phyloP scores from a whole-genome alignment of 2,329 filamentous ascomycete genomes.

The Achaetomium macrosporum region DNA sequence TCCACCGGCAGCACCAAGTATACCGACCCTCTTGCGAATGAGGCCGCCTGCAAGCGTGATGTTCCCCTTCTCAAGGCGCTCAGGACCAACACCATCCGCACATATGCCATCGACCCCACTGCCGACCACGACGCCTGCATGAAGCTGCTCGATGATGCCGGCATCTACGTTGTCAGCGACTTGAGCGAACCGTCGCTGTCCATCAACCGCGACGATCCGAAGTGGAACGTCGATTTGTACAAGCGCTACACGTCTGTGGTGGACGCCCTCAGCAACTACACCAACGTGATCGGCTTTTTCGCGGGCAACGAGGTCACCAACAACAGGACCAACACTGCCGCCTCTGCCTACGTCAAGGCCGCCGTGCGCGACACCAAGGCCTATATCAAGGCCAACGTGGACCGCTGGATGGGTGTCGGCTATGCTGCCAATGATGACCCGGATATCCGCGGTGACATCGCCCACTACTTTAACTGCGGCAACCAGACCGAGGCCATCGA shows the following conservation, averaged over 20 bases:
- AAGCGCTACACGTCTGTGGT: conserved; percentile 77
- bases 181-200: conserved; percentile 74
- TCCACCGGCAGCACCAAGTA: conserved; percentile 52
- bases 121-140: conserved; percentile 79
- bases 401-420: conserved; percentile 79
- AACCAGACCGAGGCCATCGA: conserved; percentile 64
- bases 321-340: conserved; percentile 77
- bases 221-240: conserved; percentile 76
- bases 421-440: conserved; percentile 95
- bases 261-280: conserved; percentile 73
- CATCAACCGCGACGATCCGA: conserved; percentile 74
- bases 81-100: conserved; percentile 87
- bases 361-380: conserved; percentile 93
- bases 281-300: conserved; percentile 95
- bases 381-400: conserved; percentile 77
- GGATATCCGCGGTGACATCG: conserved; percentile 72
- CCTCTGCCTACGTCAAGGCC: conserved; percentile 94
- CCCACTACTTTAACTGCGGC: conserved; percentile 93
- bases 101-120: conserved; percentile 83
- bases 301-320: conserved; percentile 97
- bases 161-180: conserved; percentile 94
- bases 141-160: conserved; percentile 70
- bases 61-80: conserved; percentile 74
- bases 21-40: conserved; percentile 75
- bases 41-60: conserved; percentile 70